These are phyloP conservation scores for Nakazawaea wyomingensis DNA, from an alignment of 805 yeast species.

Conservation along the genomic window DNA sequence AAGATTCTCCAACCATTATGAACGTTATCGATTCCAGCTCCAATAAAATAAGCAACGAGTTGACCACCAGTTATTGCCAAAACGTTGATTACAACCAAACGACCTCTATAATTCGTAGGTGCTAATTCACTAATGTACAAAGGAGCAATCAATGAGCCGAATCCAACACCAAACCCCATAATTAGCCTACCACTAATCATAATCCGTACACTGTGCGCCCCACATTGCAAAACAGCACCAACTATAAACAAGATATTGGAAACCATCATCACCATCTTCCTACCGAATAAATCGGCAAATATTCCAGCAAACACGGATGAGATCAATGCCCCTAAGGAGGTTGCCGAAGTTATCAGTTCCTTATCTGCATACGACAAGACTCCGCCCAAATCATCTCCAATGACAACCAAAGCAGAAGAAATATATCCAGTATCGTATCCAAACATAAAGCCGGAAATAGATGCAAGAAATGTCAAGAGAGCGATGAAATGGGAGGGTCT, in stretches of 20 bases:
- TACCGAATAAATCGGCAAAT: conserved; percentile 43
- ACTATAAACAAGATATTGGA: conserved; percentile 42
- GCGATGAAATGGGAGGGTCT: conserved; percentile 36
- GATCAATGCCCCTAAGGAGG: conserved; percentile 50
- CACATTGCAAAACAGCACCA: conserved; percentile 44
- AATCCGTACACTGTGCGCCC: conserved; percentile 38
- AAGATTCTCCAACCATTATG: conserved; percentile 47
- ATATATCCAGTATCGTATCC: conserved; percentile 60
- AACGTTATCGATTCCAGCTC: conserved; percentile 40
- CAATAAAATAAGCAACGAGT: conserved; percentile 46
- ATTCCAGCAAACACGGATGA: conserved; percentile 47
- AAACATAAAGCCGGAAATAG: conserved; percentile 56
- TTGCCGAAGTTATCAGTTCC: conserved; percentile 49
- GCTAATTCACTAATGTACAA: conserved; percentile 49
- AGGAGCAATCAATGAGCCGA: conserved; percentile 51
- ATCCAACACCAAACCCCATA: conserved; percentile 52
- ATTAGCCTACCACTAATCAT: conserved; percentile 49
- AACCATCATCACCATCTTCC: conserved; percentile 39
- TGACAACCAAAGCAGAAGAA: conserved; percentile 48
- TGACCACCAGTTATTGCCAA: conserved; percentile 56
- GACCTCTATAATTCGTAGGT: conserved; percentile 47
- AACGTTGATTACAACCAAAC: conserved; percentile 47
- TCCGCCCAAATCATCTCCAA: conserved; percentile 42
- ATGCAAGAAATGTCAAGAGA: conserved; percentile 42
- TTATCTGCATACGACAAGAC: conserved; percentile 38